Percentiles rank a stretch among this genome's conserved stretches.
Evolutionary conservation across 805 yeast genomes (phyloP).

Genomic region (Starmerella kuoi): DNA sequence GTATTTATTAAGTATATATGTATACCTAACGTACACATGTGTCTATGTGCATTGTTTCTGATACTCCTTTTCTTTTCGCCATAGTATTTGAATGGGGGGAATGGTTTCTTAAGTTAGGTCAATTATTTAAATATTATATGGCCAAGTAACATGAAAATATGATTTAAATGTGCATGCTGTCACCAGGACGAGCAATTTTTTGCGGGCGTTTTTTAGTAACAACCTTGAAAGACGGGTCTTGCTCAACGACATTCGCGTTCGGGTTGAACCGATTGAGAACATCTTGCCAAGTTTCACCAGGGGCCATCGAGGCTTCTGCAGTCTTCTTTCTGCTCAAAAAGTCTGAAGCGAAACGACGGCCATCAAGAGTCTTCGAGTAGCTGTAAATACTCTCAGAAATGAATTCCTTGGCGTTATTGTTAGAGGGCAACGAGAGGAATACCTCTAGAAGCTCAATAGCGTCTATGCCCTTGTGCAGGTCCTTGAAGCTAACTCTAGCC

Average conservation of each 20-base stretch:
- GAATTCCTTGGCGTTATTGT: slow-evolving; percentile 63
- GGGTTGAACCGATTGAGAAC: slow-evolving; percentile 39
- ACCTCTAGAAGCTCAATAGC: slow-evolving; percentile 68
- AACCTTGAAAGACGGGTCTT: slow-evolving; percentile 43
- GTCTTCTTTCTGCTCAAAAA: slow-evolving; percentile 64
- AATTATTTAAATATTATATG: too few species aligned
- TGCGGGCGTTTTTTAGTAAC: slow-evolving; percentile 41
- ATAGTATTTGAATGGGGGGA: too few species aligned
- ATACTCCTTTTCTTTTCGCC: too few species aligned
- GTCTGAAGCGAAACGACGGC: slow-evolving; percentile 85
- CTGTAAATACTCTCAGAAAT: slow-evolving; percentile 88
- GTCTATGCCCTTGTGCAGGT: slow-evolving; percentile 62
- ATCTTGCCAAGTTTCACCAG: slow-evolving; percentile 55
- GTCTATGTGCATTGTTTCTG: too few species aligned
- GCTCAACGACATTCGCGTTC: slow-evolving; percentile 25
- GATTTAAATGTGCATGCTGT: slow-evolving; percentile 4
- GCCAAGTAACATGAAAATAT: too few species aligned
- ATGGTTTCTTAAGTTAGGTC: too few species aligned
- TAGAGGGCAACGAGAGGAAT: slow-evolving; percentile 67
- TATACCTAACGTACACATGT: not conserved
- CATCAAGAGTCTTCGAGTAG: slow-evolving; percentile 64
- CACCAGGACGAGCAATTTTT: slow-evolving; percentile 20
- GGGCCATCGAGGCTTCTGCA: slow-evolving; percentile 46
- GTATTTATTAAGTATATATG: not conserved
- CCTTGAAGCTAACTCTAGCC: slow-evolving; percentile 31